Evolutionary conservation across 83 land plant species (phyloP).

Genomic region (Thuja plicata): DNA sequence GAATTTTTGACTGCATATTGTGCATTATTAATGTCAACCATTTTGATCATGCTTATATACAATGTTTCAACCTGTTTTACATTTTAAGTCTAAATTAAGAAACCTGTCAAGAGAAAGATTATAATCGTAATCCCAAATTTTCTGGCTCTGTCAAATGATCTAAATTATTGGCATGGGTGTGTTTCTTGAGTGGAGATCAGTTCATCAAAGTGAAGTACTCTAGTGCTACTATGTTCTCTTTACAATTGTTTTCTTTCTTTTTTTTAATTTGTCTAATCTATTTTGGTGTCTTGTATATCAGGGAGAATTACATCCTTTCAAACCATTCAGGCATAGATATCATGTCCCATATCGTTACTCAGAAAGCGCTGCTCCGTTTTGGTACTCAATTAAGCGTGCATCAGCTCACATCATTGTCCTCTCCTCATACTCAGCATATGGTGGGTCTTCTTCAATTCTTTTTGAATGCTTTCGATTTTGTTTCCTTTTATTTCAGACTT

Average conservation of each 20-base stretch:
- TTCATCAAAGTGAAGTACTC: neutral
- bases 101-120: neutral
- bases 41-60: neutral
- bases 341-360: conserved; percentile 32
- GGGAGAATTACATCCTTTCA: conserved; percentile 42
- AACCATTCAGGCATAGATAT: conserved; percentile 33
- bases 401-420: conserved; percentile 63
- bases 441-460: conserved; percentile 15
- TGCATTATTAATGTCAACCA: neutral
- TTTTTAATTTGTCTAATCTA: neutral
- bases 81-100: neutral
- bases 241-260: neutral
- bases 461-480: neutral
- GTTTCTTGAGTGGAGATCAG: neutral
- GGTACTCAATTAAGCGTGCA: conserved; percentile 54
- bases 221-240: neutral
- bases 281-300: conserved; percentile 15
- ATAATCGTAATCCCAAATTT: neutral
- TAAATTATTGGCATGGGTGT: neutral
- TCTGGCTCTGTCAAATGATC: neutral
- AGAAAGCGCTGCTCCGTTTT: conserved; percentile 33
- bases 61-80: neutral
- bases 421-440: conserved; percentile 60
- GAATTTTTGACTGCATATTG: neutral
- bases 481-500: neutral